These are phyloP conservation scores for Puccinia hordei DNA, from an alignment of 1,284 basidiomycete genomes.

Conservation along the genomic window DNA sequence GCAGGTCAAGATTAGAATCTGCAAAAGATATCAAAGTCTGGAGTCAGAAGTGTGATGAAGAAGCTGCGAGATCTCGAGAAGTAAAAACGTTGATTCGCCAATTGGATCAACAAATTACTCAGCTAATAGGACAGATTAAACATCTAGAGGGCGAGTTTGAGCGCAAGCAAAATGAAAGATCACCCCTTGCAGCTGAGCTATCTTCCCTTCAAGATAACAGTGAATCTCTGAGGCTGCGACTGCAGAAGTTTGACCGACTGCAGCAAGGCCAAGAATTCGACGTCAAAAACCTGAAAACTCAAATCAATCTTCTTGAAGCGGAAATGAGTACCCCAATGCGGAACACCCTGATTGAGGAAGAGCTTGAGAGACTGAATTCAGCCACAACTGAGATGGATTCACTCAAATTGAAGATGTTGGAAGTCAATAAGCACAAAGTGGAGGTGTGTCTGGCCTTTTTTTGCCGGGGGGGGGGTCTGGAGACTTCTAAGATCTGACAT, in stretches of 20 bases:
- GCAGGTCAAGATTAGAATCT: conserved; percentile 83
- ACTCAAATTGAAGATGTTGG: conserved; percentile 71
- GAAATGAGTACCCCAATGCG: conserved; percentile 79
- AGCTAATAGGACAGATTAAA: conserved; percentile 73
- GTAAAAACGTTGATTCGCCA: conserved; percentile 71
- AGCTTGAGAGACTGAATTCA: conserved; percentile 69
- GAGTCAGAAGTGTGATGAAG: conserved; percentile 72
- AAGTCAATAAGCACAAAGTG: conserved; percentile 70
- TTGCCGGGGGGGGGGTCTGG: not conserved
- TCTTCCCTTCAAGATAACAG: conserved; percentile 70
- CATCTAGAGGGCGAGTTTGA: conserved; percentile 71
- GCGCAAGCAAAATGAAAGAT: conserved; percentile 71
- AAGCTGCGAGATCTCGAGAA: conserved; percentile 70
- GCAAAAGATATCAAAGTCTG: conserved; percentile 78
- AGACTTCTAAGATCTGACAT: not conserved
- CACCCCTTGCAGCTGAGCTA: conserved; percentile 70
- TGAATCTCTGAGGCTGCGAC: conserved; percentile 69
- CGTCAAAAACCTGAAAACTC: conserved; percentile 60
- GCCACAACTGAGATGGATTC: conserved; percentile 77
- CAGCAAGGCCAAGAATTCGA: conserved; percentile 70
- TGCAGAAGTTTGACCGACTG: conserved; percentile 70
- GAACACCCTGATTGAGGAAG: conserved; percentile 72
- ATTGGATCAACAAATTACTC: conserved; percentile 85
- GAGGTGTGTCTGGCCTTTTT: conserved; percentile 65
- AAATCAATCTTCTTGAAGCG: conserved; percentile 68